These are phyloP conservation scores for Alternaria gaisen DNA, from an alignment of 2,329 filamentous ascomycete species.

Conservation along the genomic window DNA sequence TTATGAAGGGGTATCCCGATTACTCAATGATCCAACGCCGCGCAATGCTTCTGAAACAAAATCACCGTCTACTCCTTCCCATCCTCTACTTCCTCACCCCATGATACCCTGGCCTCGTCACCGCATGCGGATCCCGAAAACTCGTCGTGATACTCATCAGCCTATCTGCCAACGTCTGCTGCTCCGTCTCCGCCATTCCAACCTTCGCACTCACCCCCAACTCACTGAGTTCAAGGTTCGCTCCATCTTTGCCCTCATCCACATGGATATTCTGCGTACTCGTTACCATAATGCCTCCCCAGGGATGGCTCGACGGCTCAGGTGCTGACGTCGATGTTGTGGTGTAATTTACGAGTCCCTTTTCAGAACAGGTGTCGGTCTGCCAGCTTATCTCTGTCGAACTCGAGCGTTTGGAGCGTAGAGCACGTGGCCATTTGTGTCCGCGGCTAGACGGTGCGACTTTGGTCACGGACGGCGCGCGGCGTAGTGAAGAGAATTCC, in stretches of 20 bases:
- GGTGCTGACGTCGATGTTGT: conserved; percentile 5
- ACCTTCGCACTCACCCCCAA: conserved; percentile 46
- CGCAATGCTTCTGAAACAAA: neutral
- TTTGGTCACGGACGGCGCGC: conserved; percentile 12
- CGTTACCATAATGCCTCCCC: conserved; percentile 52
- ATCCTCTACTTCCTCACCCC: conserved; percentile 16
- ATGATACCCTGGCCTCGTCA: conserved; percentile 18
- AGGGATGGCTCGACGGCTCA: conserved; percentile 29
- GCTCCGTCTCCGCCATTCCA: conserved; percentile 49
- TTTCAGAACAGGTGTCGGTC: conserved; percentile 43
- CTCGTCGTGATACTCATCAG: conserved; percentile 44
- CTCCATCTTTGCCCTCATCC: conserved; percentile 33
- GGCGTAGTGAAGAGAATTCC: conserved; percentile 55
- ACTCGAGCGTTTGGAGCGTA: conserved; percentile 18
- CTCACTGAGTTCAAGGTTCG: conserved; percentile 41
- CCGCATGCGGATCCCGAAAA: conserved; percentile 38
- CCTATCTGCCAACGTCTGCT: conserved; percentile 53
- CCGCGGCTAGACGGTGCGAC: conserved; percentile 6
- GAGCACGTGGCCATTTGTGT: conserved; percentile 27
- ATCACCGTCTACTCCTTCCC: neutral
- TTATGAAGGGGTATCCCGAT: conserved; percentile 3
- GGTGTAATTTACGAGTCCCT: conserved; percentile 34
- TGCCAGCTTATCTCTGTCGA: conserved; percentile 26
- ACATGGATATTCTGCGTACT: conserved; percentile 48
- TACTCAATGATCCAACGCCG: neutral